Evolutionary conservation across 371 early-diverging fungal genomes (phyloP).

Genomic region (Mucor velutinosus): DNA sequence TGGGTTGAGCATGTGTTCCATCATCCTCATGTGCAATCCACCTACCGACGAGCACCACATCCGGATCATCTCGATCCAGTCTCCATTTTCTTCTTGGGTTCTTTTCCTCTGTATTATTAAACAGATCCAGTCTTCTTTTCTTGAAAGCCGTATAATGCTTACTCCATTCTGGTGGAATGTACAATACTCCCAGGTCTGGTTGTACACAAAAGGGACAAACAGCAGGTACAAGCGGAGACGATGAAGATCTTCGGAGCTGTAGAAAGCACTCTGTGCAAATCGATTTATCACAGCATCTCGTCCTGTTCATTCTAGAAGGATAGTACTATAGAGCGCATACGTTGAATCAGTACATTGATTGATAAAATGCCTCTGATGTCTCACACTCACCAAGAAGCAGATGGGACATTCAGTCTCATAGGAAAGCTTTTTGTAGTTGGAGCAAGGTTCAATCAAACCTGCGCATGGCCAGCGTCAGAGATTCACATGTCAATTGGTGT

Average conservation of each 20-base stretch:
- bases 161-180: slow-evolving; percentile 50
- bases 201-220: slow-evolving; percentile 87
- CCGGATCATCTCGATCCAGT: slow-evolving; percentile 29
- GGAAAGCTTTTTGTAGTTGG: slow-evolving; percentile 11
- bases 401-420: slow-evolving; percentile 83
- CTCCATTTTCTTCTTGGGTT: slow-evolving; percentile 16
- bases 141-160: slow-evolving; percentile 24
- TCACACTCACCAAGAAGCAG: slow-evolving; percentile 75
- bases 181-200: slow-evolving; percentile 81
- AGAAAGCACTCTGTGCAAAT: slow-evolving; percentile 94
- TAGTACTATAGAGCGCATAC: slow-evolving; percentile 60
- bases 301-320: slow-evolving; percentile 85
- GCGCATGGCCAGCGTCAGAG: neutral
- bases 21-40: neutral
- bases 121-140: slow-evolving; percentile 18
- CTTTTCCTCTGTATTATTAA: neutral
- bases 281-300: slow-evolving; percentile 88
- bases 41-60: slow-evolving; percentile 36
- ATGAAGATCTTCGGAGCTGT: slow-evolving; percentile 75
- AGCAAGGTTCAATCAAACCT: slow-evolving; percentile 29
- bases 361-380: neutral
- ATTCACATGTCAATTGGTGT: neutral
- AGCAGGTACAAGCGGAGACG: slow-evolving; percentile 52
- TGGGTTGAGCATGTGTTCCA: neutral
- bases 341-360: neutral